Percentiles rank a stretch among this genome's conserved stretches.
These are phyloP conservation scores for Exophiala sp. DNA, from an alignment of 2,329 filamentous ascomycete species.

Conservation along the genomic window DNA sequence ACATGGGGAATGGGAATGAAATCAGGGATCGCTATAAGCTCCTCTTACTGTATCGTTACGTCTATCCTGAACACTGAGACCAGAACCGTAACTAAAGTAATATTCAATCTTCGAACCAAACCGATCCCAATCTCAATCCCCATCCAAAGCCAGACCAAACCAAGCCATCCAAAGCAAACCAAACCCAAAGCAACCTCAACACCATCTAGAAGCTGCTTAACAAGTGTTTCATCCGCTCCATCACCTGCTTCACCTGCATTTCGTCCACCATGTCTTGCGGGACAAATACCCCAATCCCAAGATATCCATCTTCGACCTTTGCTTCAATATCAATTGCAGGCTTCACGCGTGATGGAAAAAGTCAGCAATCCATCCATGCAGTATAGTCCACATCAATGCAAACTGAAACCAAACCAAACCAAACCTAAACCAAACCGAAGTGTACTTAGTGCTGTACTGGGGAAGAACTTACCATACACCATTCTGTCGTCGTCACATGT, in stretches of 20 bases:
- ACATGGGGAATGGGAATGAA: too few relatives aligned
- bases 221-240: constrained; percentile 16
- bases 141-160: neutral
- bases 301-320: constrained; percentile 41
- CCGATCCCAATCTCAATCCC: too few relatives aligned
- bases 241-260: constrained; percentile 15
- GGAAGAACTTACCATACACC: constrained; percentile 24
- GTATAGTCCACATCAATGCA: neutral
- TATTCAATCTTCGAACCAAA: too few relatives aligned
- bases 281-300: constrained; percentile 52
- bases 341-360: constrained; percentile 31
- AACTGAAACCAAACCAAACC: too few relatives aligned
- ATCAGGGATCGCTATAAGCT: too few relatives aligned
- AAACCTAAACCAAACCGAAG: too few relatives aligned
- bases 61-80: too few relatives aligned
- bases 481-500: constrained; percentile 1
- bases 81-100: too few relatives aligned
- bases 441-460: too few relatives aligned
- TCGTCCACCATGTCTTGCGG: constrained; percentile 41
- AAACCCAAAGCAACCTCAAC: neutral
- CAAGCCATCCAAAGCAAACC: neutral
- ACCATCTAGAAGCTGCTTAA: neutral
- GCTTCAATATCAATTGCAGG: constrained; percentile 53
- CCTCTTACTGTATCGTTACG: too few relatives aligned
- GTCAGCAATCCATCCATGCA: neutral